These are phyloP conservation scores for Salvia miltiorrhiza DNA, from an alignment of 257 asterid species.

Conservation along the genomic window DNA sequence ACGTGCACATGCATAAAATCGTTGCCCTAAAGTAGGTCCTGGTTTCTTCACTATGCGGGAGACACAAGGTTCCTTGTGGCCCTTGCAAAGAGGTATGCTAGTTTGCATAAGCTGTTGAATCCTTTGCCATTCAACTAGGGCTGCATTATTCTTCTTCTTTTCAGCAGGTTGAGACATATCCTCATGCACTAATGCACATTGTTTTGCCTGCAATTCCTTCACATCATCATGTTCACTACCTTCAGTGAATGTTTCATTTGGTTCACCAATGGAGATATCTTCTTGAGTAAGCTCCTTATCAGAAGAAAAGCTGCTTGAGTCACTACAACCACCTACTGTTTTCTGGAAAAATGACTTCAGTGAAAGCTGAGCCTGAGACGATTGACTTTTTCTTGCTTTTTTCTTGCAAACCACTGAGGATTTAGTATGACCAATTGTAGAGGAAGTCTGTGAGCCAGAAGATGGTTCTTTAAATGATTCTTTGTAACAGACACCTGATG, in stretches of 20 bases:
- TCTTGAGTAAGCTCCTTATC: conserved; percentile 38
- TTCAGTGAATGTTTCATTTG: conserved; percentile 27
- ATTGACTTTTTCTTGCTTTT: conserved; percentile 53
- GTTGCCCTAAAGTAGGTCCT: conserved; percentile 82
- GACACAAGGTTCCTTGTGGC: conserved; percentile 91
- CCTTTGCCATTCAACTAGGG: conserved; percentile 90
- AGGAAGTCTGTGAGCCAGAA: conserved; percentile 15
- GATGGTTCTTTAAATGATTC: conserved; percentile 26
- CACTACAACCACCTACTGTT: conserved; percentile 29
- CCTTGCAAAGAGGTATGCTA: conserved; percentile 90
- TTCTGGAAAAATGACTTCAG: conserved; percentile 73
- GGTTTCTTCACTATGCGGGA: conserved; percentile 88
- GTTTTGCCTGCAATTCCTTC: conserved; percentile 29
- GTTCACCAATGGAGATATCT: conserved; percentile 30
- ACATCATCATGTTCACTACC: conserved; percentile 29
- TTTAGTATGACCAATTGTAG: conserved; percentile 30
- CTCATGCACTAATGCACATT: conserved; percentile 28
- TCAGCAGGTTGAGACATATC: conserved; percentile 37
- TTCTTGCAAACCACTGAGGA: conserved; percentile 43
- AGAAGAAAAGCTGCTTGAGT: conserved; percentile 23
- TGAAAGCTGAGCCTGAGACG: conserved; percentile 95
- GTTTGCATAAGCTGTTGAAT: conserved; percentile 87
- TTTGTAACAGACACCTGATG: conserved; percentile 28
- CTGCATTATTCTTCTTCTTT: conserved; percentile 45
- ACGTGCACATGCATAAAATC: conserved; percentile 88